These are phyloP conservation scores for Leucoagaricus sp. DNA, from an alignment of 1,284 basidiomycete species.

Conservation along the genomic window DNA sequence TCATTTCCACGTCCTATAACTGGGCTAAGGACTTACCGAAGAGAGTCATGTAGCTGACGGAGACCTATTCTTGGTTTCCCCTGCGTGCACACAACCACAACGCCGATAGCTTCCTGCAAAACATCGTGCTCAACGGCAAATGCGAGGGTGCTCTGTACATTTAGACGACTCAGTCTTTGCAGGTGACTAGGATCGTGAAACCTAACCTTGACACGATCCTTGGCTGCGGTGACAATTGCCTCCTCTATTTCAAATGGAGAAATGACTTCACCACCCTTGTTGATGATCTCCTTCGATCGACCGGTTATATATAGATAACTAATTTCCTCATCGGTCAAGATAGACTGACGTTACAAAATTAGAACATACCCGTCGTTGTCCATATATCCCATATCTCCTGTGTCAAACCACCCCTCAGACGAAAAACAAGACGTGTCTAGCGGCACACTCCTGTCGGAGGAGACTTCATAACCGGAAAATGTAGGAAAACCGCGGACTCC, in stretches of 20 bases:
- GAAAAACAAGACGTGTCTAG: slow-evolving; percentile 46
- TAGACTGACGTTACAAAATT: slow-evolving; percentile 2
- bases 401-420: slow-evolving; percentile 54
- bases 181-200: neutral
- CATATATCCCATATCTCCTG: slow-evolving; percentile 66
- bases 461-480: slow-evolving; percentile 47
- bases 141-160: slow-evolving; percentile 35
- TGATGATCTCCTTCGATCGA: slow-evolving; percentile 62
- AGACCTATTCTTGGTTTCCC: slow-evolving; percentile 37
- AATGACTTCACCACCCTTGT: slow-evolving; percentile 68
- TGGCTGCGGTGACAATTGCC: slow-evolving; percentile 43
- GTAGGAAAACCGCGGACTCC: slow-evolving; percentile 47
- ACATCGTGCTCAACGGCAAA: slow-evolving; percentile 47
- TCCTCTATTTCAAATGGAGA: slow-evolving; percentile 64
- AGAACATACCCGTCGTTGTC: slow-evolving; percentile 48
- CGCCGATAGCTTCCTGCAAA: slow-evolving; percentile 45
- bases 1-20: neutral
- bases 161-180: neutral
- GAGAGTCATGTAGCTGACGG: slow-evolving; percentile 40
- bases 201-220: slow-evolving; percentile 40
- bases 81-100: slow-evolving; percentile 39
- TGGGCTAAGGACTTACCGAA: slow-evolving; percentile 28
- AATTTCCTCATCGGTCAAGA: neutral
- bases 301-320: slow-evolving; percentile 59
- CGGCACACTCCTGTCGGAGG: slow-evolving; percentile 34